Conservation (phyloP, 2,329 filamentous ascomycete species). For the Neonectria magnoliae region DNA sequence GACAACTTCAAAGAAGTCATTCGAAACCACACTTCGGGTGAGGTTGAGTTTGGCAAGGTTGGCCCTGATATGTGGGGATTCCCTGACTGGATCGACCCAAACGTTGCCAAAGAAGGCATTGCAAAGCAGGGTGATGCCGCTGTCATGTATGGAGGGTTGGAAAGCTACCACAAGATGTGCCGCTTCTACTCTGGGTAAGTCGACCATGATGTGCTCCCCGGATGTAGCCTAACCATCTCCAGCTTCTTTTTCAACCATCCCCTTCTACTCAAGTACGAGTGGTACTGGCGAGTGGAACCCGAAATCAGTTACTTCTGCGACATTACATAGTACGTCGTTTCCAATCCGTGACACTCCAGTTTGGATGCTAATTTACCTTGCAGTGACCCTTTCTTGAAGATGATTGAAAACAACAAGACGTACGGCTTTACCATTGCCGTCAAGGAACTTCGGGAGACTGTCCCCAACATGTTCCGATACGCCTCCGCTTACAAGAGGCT, state of each 20-base stretch:
- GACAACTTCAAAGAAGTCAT: slow-evolving; percentile 90
- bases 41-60: slow-evolving; percentile 95
- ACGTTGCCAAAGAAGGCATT: slow-evolving; percentile 95
- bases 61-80: slow-evolving; percentile 93
- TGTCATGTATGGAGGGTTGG: slow-evolving; percentile 99
- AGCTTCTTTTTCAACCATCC: slow-evolving; percentile 98
- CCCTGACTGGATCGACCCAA: slow-evolving; percentile 94
- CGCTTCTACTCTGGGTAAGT: slow-evolving; percentile 96
- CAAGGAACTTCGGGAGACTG: slow-evolving; percentile 96
- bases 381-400: slow-evolving; percentile 93
- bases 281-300: slow-evolving; percentile 99
- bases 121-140: slow-evolving; percentile 95
- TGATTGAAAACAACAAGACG: slow-evolving; percentile 95
- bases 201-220: neutral
- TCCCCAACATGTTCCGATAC: slow-evolving; percentile 98
- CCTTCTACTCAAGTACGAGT: slow-evolving; percentile 94
- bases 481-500: slow-evolving; percentile 96
- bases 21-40: slow-evolving; percentile 85
- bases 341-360: neutral
- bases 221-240: slow-evolving; percentile 34
- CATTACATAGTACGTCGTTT: slow-evolving; percentile 83
- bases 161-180: slow-evolving; percentile 99
- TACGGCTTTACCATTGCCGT: slow-evolving; percentile 99
- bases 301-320: slow-evolving; percentile 99
- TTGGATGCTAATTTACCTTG: slow-evolving; percentile 21